Percentiles rank a stretch among this genome's conserved stretches.
These are phyloP conservation scores for Myriosclerotinia duriaeana DNA, from an alignment of 2,329 filamentous ascomycete genomes.

Conservation along the genomic window DNA sequence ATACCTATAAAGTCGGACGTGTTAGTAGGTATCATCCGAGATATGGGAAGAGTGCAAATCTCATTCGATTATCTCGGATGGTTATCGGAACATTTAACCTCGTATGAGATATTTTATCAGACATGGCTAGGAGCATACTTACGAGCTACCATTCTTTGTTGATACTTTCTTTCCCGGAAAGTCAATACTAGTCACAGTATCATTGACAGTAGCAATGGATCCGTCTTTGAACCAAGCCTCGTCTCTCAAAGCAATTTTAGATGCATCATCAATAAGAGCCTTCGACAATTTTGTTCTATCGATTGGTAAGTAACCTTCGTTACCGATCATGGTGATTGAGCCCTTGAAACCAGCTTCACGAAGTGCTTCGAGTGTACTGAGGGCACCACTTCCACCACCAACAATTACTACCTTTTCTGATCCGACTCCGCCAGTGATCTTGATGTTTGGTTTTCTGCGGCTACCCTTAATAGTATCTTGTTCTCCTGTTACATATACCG, in stretches of 20 bases:
- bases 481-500: slow-evolving; percentile 80
- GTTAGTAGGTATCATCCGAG: slow-evolving; percentile 1
- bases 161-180: slow-evolving; percentile 70
- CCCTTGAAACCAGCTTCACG: slow-evolving; percentile 79
- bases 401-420: slow-evolving; percentile 77
- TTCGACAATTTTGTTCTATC: slow-evolving; percentile 96
- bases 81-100: not conserved
- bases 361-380: slow-evolving; percentile 80
- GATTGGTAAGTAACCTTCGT: slow-evolving; percentile 82
- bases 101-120: no score
- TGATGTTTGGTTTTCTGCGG: slow-evolving; percentile 70
- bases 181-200: slow-evolving; percentile 71
- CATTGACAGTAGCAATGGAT: slow-evolving; percentile 57
- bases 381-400: slow-evolving; percentile 80
- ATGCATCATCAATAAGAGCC: slow-evolving; percentile 76
- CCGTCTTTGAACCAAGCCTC: slow-evolving; percentile 72
- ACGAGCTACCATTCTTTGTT: slow-evolving; percentile 70
- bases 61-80: not conserved
- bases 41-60: not conserved
- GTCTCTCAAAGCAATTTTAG: slow-evolving; percentile 75
- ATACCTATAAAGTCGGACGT: slow-evolving; percentile 40
- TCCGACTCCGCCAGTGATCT: slow-evolving; percentile 56
- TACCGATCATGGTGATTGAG: slow-evolving; percentile 76
- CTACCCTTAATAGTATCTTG: slow-evolving; percentile 75
- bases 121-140: not conserved